Conservation (phyloP, 2,329 filamentous ascomycete species). For the Sporothrix inflata region DNA sequence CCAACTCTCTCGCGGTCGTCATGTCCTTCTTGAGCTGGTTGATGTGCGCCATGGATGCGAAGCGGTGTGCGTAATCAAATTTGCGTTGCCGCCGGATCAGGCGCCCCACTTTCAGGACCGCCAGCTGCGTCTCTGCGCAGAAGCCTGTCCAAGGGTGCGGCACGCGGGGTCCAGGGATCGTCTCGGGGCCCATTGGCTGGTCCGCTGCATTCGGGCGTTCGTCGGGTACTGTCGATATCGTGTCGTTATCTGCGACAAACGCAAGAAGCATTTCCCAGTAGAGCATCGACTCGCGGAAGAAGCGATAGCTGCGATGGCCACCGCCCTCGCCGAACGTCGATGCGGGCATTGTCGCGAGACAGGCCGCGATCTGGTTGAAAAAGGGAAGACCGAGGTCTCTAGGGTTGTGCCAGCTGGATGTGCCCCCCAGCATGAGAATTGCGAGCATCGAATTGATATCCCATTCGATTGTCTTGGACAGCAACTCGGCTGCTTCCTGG, state of each 20-base stretch:
- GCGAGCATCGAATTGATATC: slow-evolving; percentile 55
- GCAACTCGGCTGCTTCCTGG: slow-evolving; percentile 54
- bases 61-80: slow-evolving; percentile 40
- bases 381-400: slow-evolving; percentile 56
- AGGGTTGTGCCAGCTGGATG: slow-evolving; percentile 58
- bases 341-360: slow-evolving; percentile 39
- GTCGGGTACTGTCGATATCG: slow-evolving; percentile 43
- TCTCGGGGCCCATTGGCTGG: slow-evolving; percentile 18
- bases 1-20: slow-evolving; percentile 45
- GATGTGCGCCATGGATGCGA: slow-evolving; percentile 40
- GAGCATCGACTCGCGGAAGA: slow-evolving; percentile 59
- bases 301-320: slow-evolving; percentile 44
- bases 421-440: slow-evolving; percentile 57
- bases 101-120: slow-evolving; percentile 51
- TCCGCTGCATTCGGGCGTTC: neutral
- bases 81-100: slow-evolving; percentile 44
- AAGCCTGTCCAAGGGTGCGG: slow-evolving; percentile 56
- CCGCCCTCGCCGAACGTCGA: slow-evolving; percentile 43
- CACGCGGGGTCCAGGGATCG: slow-evolving; percentile 35
- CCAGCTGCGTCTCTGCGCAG: slow-evolving; percentile 48
- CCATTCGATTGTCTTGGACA: slow-evolving; percentile 50
- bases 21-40: slow-evolving; percentile 42
- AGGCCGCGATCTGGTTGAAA: slow-evolving; percentile 51
- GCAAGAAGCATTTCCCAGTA: slow-evolving; percentile 64
- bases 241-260: slow-evolving; percentile 52